Conservation (phyloP, 1,139 yeast species). For the Sugiyamaella xylanicola region DNA sequence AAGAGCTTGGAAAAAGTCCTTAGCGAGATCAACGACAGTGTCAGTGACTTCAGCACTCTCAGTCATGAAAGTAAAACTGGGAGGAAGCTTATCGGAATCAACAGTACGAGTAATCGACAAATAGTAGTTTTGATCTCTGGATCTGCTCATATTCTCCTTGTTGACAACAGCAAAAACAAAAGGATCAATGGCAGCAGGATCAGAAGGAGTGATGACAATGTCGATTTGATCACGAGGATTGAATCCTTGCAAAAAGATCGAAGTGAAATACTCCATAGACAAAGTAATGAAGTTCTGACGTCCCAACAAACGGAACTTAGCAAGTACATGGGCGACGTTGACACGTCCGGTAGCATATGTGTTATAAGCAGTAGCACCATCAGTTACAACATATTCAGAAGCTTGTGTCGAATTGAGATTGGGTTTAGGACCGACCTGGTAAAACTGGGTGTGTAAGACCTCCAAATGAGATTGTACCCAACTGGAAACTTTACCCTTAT, state of each 20-base stretch:
- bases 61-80: conserved; percentile 79
- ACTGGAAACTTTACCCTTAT: conserved; percentile 56
- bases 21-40: conserved; percentile 50
- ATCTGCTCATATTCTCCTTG: conserved; percentile 76
- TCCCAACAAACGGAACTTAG: conserved; percentile 66
- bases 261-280: conserved; percentile 56
- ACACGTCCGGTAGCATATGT: conserved; percentile 89
- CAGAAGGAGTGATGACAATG: conserved; percentile 61
- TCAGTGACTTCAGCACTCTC: conserved; percentile 84
- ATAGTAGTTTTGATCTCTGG: conserved; percentile 76
- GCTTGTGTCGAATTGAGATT: conserved; percentile 26
- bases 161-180: conserved; percentile 84
- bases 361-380: conserved; percentile 68
- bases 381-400: conserved; percentile 55
- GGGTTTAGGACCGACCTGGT: conserved; percentile 52
- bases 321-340: conserved; percentile 64
- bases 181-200: conserved; percentile 53
- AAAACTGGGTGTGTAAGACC: conserved; percentile 66
- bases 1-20: conserved; percentile 55
- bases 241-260: conserved; percentile 56
- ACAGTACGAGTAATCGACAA: conserved; percentile 82
- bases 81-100: conserved; percentile 71
- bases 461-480: conserved; percentile 53
- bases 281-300: conserved; percentile 79
- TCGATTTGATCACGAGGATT: conserved; percentile 50